Percentiles rank a stretch among this genome's conserved stretches.
Conservation (phyloP, 2,329 filamentous ascomycete genomes). For the Pleomassaria siparia region DNA sequence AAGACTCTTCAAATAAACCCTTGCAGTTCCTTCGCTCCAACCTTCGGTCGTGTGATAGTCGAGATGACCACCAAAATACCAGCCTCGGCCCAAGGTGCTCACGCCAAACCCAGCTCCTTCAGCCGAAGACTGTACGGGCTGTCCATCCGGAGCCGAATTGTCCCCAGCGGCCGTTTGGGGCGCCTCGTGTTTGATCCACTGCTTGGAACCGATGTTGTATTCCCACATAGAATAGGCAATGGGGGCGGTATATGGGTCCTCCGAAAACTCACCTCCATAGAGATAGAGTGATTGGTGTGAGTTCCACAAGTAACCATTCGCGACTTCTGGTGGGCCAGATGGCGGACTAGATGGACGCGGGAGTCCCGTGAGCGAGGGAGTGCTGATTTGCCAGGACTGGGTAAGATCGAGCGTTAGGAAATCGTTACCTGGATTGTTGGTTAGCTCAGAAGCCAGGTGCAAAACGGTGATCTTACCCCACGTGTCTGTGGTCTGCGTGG, state of each 20-base stretch:
- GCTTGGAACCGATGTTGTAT: slow-evolving; percentile 61
- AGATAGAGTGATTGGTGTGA: slow-evolving; percentile 69
- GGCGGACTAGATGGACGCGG: slow-evolving; percentile 69
- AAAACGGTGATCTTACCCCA: slow-evolving; percentile 62
- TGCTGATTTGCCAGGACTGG: slow-evolving; percentile 68
- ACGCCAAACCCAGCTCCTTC: slow-evolving; percentile 74
- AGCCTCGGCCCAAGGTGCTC: slow-evolving; percentile 68
- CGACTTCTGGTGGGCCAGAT: slow-evolving; percentile 69
- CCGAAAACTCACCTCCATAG: slow-evolving; percentile 74
- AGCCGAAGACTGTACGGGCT: slow-evolving; percentile 66
- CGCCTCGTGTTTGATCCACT: slow-evolving; percentile 65
- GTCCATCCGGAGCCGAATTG: slow-evolving; percentile 58
- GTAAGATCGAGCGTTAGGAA: slow-evolving; percentile 73
- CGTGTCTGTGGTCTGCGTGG: slow-evolving; percentile 62
- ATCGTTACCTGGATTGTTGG: slow-evolving; percentile 55
- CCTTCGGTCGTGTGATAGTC: slow-evolving; percentile 65
- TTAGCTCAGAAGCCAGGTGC: slow-evolving; percentile 8
- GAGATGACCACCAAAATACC: slow-evolving; percentile 78
- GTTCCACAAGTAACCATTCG: slow-evolving; percentile 75
- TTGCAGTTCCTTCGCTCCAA: slow-evolving; percentile 65
- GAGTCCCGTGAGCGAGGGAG: slow-evolving; percentile 64
- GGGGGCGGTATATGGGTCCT: slow-evolving; percentile 60
- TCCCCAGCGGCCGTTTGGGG: slow-evolving; percentile 66
- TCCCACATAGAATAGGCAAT: slow-evolving; percentile 67
- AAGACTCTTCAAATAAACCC: slow-evolving; percentile 72